These are phyloP conservation scores for Lentinus brumalis DNA, from an alignment of 768 basidiomycete genomes.

Conservation along the genomic window DNA sequence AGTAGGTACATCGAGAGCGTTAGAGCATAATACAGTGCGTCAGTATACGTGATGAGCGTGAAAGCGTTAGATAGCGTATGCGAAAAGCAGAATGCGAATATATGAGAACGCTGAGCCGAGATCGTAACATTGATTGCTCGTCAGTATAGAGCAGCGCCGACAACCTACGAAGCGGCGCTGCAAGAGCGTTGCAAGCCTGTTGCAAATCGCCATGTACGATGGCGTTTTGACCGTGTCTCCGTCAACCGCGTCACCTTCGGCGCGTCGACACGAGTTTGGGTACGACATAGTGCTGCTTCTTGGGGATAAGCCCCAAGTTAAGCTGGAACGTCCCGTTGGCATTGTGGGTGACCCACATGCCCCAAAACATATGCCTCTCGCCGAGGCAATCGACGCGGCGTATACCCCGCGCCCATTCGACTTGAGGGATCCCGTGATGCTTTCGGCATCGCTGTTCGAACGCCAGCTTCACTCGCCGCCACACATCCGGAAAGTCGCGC, in stretches of 20 bases:
- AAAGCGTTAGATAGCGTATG: too few relatives aligned
- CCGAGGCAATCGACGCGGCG: constrained; percentile 55
- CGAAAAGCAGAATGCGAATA: too few relatives aligned
- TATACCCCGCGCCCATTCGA: constrained; percentile 43
- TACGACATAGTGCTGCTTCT: neutral
- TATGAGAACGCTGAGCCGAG: too few relatives aligned
- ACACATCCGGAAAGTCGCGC: constrained; percentile 22
- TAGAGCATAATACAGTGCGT: too few relatives aligned
- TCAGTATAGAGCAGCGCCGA: too few relatives aligned
- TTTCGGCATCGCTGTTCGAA: constrained; percentile 40
- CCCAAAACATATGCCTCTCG: constrained; percentile 47
- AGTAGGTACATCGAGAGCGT: too few relatives aligned
- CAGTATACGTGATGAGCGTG: too few relatives aligned
- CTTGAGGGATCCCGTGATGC: constrained; percentile 40
- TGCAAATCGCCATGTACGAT: too few relatives aligned
- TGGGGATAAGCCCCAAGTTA: constrained; percentile 42
- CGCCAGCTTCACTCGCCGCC: constrained; percentile 28
- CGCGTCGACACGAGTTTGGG: neutral
- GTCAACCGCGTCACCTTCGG: neutral
- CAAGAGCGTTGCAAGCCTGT: too few relatives aligned
- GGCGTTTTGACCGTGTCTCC: neutral
- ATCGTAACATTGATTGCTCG: too few relatives aligned
- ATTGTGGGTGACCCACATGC: constrained; percentile 34
- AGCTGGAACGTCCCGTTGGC: constrained; percentile 45
- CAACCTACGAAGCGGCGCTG: too few relatives aligned